Conservation (phyloP, 2,329 filamentous ascomycete species). For the Trichoderma atroviride region DNA sequence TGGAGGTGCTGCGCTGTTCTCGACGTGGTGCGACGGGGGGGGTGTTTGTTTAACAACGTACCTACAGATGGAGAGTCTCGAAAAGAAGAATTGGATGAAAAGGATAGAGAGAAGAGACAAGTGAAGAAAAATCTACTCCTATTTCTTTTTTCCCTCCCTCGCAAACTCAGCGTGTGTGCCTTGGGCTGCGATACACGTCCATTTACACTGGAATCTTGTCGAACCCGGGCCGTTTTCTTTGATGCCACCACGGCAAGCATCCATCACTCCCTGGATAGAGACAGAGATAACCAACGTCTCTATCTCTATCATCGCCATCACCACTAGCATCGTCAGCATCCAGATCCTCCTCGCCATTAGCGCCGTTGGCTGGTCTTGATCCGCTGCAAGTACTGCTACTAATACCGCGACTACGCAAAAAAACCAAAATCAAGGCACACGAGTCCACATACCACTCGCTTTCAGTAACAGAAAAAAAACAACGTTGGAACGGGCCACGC, state of each 20-base stretch:
- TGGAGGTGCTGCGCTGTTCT: constrained; percentile 8
- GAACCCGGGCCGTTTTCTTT: neutral
- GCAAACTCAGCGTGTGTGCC: neutral
- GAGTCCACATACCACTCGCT: neutral
- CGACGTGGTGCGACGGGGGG: constrained; percentile 17
- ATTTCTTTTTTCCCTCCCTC: neutral
- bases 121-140: neutral
- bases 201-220: neutral
- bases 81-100: neutral
- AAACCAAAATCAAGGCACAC: neutral
- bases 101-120: neutral
- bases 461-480: neutral
- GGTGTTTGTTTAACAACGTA: neutral
- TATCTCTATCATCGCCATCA: neutral
- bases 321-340: neutral
- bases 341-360: neutral
- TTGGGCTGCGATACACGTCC: neutral
- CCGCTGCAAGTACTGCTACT: neutral
- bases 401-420: neutral
- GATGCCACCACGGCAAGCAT: neutral
- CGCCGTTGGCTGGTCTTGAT: neutral
- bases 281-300: neutral
- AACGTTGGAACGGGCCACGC: constrained; percentile 23
- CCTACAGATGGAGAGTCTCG: neutral
- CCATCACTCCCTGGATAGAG: neutral